Percentiles rank a stretch among this genome's conserved stretches.
These are phyloP conservation scores for Bipolaris victoriae DNA, from an alignment of 2,329 filamentous ascomycete species.

Conservation along the genomic window DNA sequence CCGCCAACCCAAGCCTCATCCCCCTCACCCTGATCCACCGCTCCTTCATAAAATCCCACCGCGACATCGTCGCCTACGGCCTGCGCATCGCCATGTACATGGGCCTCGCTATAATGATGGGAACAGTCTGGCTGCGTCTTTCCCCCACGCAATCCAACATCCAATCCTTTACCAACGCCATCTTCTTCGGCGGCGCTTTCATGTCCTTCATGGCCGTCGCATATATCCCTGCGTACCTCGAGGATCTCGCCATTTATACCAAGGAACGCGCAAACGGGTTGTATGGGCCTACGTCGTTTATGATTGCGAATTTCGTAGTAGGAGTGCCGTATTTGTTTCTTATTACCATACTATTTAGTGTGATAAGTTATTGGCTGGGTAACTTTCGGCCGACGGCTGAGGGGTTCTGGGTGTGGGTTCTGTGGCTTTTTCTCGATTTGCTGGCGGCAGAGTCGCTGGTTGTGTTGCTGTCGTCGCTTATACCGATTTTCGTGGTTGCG, in stretches of 20 bases:
- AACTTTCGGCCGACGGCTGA: constrained; percentile 70
- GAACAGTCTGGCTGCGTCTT: constrained; percentile 82
- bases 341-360: constrained; percentile 76
- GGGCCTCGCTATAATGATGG: constrained; percentile 82
- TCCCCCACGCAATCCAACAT: constrained; percentile 72
- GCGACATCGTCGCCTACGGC: constrained; percentile 83
- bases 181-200: constrained; percentile 63
- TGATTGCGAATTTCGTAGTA: constrained; percentile 80
- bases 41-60: constrained; percentile 81
- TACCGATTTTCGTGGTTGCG: constrained; percentile 80
- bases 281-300: constrained; percentile 74
- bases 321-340: constrained; percentile 82
- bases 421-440: constrained; percentile 86
- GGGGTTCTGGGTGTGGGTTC: constrained; percentile 77
- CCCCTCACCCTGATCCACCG: constrained; percentile 74
- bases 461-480: constrained; percentile 73
- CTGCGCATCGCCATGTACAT: constrained; percentile 85
- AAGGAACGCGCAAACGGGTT: constrained; percentile 84
- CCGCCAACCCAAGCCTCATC: constrained; percentile 58
- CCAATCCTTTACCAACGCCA: constrained; percentile 80
- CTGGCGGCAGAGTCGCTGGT: constrained; percentile 83
- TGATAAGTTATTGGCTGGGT: constrained; percentile 79
- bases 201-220: constrained; percentile 68
- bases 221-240: constrained; percentile 82
- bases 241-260: constrained; percentile 73